phyloP scores from a whole-genome alignment of 108 stramenopile species.

The Conticribra guillardii region DNA sequence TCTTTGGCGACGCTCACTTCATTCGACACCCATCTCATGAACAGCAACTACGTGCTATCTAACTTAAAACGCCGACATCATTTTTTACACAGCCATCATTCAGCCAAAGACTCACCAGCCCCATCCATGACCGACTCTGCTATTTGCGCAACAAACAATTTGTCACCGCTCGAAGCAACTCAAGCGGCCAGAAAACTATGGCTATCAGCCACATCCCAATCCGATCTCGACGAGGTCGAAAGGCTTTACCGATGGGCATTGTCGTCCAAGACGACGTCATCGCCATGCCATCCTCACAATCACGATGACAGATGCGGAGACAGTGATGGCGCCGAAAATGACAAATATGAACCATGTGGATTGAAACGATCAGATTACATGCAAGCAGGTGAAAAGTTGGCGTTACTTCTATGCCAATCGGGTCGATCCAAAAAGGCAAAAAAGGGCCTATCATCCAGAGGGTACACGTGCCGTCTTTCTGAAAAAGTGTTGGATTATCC shows the following conservation, averaged over 20 bases:
- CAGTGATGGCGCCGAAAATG: neutral
- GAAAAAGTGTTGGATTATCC: constrained; percentile 70
- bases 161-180: constrained; percentile 26
- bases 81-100: too few species aligned
- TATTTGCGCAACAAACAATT: neutral
- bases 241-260: constrained; percentile 51
- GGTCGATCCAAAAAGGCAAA: constrained; percentile 64
- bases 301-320: neutral
- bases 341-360: constrained; percentile 24
- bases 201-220: constrained; percentile 30
- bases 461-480: constrained; percentile 75
- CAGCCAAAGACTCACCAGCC: neutral
- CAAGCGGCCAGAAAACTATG: constrained; percentile 32
- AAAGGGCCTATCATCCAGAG: constrained; percentile 55
- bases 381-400: constrained; percentile 62
- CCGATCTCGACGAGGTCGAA: constrained; percentile 64
- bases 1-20: too few species aligned
- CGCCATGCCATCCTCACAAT: neutral
- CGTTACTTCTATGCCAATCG: constrained; percentile 73
- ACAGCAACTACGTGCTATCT: too few species aligned
- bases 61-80: too few species aligned
- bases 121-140: neutral
- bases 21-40: too few species aligned
- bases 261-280: constrained; percentile 34
- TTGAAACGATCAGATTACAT: constrained; percentile 49